phyloP scores from a whole-genome alignment of 2,329 filamentous ascomycete species.

The Claviceps sp. region DNA sequence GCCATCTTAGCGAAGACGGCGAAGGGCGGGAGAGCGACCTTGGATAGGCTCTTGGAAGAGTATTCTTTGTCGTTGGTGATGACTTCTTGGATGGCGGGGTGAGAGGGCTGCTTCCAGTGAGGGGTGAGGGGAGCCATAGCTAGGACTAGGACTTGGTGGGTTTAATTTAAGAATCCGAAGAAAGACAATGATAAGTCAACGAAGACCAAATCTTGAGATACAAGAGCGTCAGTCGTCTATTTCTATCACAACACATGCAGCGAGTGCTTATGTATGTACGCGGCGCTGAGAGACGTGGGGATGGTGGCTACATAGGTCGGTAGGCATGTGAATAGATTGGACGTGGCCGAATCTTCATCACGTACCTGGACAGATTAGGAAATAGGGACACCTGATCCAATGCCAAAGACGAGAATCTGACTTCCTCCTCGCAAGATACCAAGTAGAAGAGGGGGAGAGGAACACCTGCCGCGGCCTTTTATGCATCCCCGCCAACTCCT shows the following conservation, averaged over 20 bases:
- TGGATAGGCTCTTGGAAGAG: constrained; percentile 47
- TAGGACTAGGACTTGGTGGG: not conserved
- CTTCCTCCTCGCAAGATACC: not conserved
- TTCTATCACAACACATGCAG: not conserved
- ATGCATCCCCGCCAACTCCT: not conserved
- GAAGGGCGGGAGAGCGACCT: constrained; percentile 43
- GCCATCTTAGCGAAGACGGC: constrained; percentile 52
- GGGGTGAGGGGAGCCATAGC: constrained; percentile 43
- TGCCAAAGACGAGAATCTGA: not conserved
- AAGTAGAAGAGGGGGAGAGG: not conserved
- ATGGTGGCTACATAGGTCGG: not conserved
- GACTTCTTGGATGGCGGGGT: constrained; percentile 44
- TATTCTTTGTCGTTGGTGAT: constrained; percentile 39
- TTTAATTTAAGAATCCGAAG: not conserved
- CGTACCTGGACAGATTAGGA: not conserved
- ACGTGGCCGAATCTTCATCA: not conserved
- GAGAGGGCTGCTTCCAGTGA: constrained; percentile 47
- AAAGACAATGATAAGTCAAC: too few relatives aligned
- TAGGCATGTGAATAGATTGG: not conserved
- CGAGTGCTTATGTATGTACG: not conserved
- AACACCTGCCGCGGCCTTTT: constrained; percentile 1
- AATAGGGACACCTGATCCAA: not conserved
- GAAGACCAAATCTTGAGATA: not conserved
- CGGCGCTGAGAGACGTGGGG: not conserved
- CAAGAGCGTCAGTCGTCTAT: not conserved